These are phyloP conservation scores for Aspergillus viridinutans DNA, from an alignment of 2,329 filamentous ascomycete species.

Conservation along the genomic window DNA sequence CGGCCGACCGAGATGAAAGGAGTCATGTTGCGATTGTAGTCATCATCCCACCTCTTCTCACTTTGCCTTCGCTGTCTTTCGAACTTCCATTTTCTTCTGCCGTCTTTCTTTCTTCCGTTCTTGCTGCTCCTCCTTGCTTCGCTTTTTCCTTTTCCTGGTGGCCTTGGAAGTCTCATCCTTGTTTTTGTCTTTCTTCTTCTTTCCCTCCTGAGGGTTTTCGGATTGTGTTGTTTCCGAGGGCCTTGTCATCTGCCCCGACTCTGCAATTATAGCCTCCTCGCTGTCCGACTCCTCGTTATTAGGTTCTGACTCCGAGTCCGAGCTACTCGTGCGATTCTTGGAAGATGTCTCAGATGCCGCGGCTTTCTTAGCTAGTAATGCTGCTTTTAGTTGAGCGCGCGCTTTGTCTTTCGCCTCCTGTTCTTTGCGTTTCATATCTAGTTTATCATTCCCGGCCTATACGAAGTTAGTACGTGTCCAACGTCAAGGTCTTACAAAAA, in stretches of 20 bases:
- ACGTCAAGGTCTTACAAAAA: background rate
- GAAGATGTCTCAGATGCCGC: conserved; percentile 22
- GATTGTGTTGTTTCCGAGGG: conserved; percentile 1
- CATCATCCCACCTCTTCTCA: conserved; percentile 7
- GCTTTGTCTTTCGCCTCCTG: conserved; percentile 49
- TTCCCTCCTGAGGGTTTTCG: conserved; percentile 6
- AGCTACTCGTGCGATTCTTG: conserved; percentile 13
- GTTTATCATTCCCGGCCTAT: conserved; percentile 48
- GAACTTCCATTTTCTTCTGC: conserved; percentile 40
- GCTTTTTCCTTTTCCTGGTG: conserved; percentile 22
- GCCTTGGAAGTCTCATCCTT: conserved; percentile 21
- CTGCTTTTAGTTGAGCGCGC: conserved; percentile 46
- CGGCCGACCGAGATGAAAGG: conserved; percentile 2
- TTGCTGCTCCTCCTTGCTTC: conserved; percentile 23
- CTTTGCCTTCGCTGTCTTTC: conserved; percentile 28
- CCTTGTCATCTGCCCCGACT: background rate
- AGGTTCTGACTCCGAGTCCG: conserved; percentile 17
- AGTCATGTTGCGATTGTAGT: background rate
- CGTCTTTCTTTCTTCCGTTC: conserved; percentile 26
- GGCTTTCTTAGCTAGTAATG: conserved; percentile 38
- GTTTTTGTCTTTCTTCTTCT: conserved; percentile 20
- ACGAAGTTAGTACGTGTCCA: conserved; percentile 14
- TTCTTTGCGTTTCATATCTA: conserved; percentile 48
- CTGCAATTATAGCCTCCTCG: conserved; percentile 5
- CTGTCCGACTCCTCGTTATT: conserved; percentile 12